phyloP scores from a whole-genome alignment of 75 land plant genomes.

The Picea sitchensis region DNA sequence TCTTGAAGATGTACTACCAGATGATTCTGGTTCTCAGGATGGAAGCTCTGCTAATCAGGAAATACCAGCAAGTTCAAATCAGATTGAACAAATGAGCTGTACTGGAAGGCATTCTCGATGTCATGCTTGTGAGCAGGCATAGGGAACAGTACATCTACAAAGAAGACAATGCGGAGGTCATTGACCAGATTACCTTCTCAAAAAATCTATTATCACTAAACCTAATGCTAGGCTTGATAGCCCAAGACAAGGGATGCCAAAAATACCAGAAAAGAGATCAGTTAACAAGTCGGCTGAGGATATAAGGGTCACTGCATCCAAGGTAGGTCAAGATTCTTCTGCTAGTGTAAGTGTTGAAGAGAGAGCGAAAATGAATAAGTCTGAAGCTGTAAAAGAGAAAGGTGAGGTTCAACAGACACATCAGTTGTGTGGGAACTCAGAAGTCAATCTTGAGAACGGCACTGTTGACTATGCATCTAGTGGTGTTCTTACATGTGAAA shows the following conservation, averaged over 20 bases:
- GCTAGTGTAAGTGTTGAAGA: neutral
- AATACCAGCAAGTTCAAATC: neutral
- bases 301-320: neutral
- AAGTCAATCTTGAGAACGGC: neutral
- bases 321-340: slow-evolving; percentile 4
- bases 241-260: no score
- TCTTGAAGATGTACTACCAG: neutral
- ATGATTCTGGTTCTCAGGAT: neutral
- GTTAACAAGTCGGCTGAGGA: neutral
- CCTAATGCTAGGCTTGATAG: no score
- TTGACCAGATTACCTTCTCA: no score
- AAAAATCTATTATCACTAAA: no score
- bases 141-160: neutral
- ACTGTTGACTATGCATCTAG: neutral
- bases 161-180: no score
- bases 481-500: neutral
- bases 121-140: no score
- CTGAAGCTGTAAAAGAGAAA: neutral
- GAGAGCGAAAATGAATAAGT: neutral
- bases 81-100: no score
- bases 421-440: neutral
- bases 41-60: neutral
- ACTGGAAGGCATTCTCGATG: no score
- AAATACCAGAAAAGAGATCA: neutral
- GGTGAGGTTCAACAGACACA: neutral